phyloP scores from a whole-genome alignment of 2,329 filamentous ascomycete genomes.

The Sclerotinia sclerotiorum region DNA sequence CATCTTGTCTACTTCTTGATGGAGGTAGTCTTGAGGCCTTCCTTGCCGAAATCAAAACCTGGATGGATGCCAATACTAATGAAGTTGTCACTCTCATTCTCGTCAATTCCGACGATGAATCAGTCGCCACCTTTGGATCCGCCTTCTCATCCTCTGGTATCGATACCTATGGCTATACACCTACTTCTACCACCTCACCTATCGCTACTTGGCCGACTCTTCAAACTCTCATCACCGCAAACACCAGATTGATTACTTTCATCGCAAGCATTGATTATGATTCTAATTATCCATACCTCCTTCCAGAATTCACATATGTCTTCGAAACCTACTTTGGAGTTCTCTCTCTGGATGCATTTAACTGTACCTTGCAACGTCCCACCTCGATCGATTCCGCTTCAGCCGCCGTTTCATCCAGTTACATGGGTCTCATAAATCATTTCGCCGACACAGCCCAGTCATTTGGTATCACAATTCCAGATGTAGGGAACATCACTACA shows the following conservation, averaged over 20 bases:
- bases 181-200: slow-evolving; percentile 47
- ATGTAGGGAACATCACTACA: slow-evolving; percentile 56
- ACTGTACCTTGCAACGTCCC: slow-evolving; percentile 70
- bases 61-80: slow-evolving; percentile 57
- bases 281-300: slow-evolving; percentile 54
- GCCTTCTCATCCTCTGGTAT: slow-evolving; percentile 53
- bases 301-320: slow-evolving; percentile 63
- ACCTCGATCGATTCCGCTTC: slow-evolving; percentile 49
- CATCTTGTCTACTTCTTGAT: slow-evolving; percentile 58
- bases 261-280: slow-evolving; percentile 55
- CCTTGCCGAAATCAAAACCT: slow-evolving; percentile 57
- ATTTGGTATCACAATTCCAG: slow-evolving; percentile 59
- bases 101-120: slow-evolving; percentile 60
- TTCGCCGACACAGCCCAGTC: slow-evolving; percentile 64
- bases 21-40: slow-evolving; percentile 57
- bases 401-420: slow-evolving; percentile 55
- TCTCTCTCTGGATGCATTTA: slow-evolving; percentile 62
- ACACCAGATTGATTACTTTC: slow-evolving; percentile 67
- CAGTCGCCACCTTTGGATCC: slow-evolving; percentile 53
- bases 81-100: slow-evolving; percentile 64
- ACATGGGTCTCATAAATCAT: slow-evolving; percentile 76
- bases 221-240: slow-evolving; percentile 62
- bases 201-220: slow-evolving; percentile 67
- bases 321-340: slow-evolving; percentile 75
- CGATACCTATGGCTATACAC: slow-evolving; percentile 59